Percentiles rank a stretch among this genome's conserved stretches.
These are phyloP conservation scores for Akanthomyces dipterigenus DNA, from an alignment of 2,329 filamentous ascomycete genomes.

Conservation along the genomic window DNA sequence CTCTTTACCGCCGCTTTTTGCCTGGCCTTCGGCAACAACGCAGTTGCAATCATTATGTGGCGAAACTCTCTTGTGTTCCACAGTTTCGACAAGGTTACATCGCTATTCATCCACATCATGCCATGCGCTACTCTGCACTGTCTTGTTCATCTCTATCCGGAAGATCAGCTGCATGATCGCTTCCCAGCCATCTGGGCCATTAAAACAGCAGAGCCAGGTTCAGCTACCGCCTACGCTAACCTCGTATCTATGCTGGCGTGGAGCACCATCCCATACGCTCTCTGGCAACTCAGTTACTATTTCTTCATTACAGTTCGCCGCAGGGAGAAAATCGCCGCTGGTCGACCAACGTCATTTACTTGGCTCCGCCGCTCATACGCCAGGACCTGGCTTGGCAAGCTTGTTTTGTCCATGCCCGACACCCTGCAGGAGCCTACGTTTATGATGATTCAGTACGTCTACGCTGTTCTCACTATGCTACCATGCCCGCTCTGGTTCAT, in stretches of 20 bases:
- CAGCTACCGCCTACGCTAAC: constrained; percentile 69
- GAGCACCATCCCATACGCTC: constrained; percentile 84
- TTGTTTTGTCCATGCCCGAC: constrained; percentile 73
- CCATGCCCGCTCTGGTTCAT: constrained; percentile 95
- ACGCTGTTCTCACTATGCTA: constrained; percentile 87
- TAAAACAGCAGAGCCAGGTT: constrained; percentile 60
- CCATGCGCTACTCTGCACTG: constrained; percentile 90
- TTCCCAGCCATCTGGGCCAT: constrained; percentile 86
- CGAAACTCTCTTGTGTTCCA: constrained; percentile 97
- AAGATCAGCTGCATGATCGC: constrained; percentile 55
- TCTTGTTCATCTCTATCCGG: constrained; percentile 72
- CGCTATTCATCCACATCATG: constrained; percentile 99
- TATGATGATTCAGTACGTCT: constrained; percentile 91
- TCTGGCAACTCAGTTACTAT: constrained; percentile 93
- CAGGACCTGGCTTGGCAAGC: constrained; percentile 78
- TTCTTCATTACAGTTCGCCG: constrained; percentile 91
- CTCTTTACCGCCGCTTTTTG: constrained; percentile 91
- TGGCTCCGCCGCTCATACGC: constrained; percentile 92
- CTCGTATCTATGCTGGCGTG: constrained; percentile 83
- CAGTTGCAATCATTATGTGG: constrained; percentile 98
- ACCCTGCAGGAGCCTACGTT: constrained; percentile 79
- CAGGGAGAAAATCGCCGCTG: constrained; percentile 92
- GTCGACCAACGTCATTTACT: constrained; percentile 92
- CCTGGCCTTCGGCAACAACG: constrained; percentile 92
- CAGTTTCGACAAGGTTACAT: constrained; percentile 95